These are phyloP conservation scores for Capsicum chinense DNA, from an alignment of 257 asterid genomes.

Conservation along the genomic window DNA sequence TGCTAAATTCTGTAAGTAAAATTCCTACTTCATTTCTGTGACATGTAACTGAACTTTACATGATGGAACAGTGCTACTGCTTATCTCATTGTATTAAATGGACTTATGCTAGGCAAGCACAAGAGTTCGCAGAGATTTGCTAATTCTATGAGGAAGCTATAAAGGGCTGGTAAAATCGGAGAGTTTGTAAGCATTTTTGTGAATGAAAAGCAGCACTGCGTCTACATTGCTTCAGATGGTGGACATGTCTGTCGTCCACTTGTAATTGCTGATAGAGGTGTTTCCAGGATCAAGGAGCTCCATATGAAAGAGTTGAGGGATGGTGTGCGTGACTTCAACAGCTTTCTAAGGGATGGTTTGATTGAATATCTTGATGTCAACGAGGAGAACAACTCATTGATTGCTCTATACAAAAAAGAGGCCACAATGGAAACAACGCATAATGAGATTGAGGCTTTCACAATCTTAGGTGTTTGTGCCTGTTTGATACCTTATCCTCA, in stretches of 20 bases:
- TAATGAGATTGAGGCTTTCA: conserved; percentile 95
- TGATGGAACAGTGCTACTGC: conserved; percentile 58
- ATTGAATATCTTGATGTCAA: conserved; percentile 97
- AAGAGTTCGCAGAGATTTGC: conserved; percentile 80
- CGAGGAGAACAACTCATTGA: conserved; percentile 95
- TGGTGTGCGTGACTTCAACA: conserved; percentile 80
- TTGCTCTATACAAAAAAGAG: conserved; percentile 83
- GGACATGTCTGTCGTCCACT: conserved; percentile 99
- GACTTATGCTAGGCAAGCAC: conserved; percentile 96
- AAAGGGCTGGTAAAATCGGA: conserved; percentile 86
- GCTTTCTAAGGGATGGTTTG: conserved; percentile 83
- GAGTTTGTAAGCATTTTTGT: conserved; percentile 93
- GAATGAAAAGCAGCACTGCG: conserved; percentile 91
- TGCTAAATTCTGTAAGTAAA: not conserved
- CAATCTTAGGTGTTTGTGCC: conserved; percentile 86
- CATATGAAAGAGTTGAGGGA: conserved; percentile 99
- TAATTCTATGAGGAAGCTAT: conserved; percentile 72
- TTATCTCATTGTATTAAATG: conserved; percentile 74
- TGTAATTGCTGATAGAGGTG: conserved; percentile 91
- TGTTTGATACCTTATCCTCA: conserved; percentile 99
- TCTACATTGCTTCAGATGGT: conserved; percentile 97
- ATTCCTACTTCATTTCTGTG: not conserved
- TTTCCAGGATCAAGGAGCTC: conserved; percentile 87
- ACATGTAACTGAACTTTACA: not conserved
- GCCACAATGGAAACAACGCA: conserved; percentile 81